phyloP scores from a whole-genome alignment of 768 basidiomycete species.

The Auriscalpium orientale region DNA sequence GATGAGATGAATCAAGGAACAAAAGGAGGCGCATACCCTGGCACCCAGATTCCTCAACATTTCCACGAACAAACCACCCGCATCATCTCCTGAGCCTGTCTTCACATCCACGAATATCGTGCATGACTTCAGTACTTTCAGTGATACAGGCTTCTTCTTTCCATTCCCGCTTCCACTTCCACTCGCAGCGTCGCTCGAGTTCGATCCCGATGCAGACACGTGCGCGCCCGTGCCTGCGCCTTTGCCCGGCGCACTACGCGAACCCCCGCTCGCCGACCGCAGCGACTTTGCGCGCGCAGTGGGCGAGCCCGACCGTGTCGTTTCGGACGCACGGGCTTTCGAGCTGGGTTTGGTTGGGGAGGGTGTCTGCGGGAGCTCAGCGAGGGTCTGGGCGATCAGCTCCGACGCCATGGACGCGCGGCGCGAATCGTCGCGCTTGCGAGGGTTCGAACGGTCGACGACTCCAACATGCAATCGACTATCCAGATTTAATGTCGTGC shows the following conservation, averaged over 20 bases:
- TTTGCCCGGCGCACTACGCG: constrained; percentile 25
- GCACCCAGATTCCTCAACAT: constrained; percentile 79
- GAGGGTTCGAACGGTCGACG: constrained; percentile 11
- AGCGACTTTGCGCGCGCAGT: constrained; percentile 3
- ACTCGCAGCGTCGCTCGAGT: constrained; percentile 17
- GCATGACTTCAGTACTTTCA: constrained; percentile 64
- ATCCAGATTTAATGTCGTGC: not conserved
- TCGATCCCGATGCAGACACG: constrained; percentile 17
- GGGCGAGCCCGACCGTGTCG: constrained; percentile 11
- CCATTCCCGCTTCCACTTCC: constrained; percentile 5
- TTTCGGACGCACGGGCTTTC: constrained; percentile 13
- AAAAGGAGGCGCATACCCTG: constrained; percentile 37
- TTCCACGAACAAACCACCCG: constrained; percentile 72
- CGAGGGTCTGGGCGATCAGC: constrained; percentile 55
- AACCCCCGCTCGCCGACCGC: constrained; percentile 11
- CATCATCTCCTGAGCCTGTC: constrained; percentile 70
- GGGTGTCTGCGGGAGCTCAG: constrained; percentile 36
- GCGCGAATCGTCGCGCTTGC: constrained; percentile 36
- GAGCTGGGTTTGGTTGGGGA: constrained; percentile 3
- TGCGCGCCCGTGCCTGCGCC: constrained; percentile 17
- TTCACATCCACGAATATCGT: constrained; percentile 80
- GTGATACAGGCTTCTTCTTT: constrained; percentile 12
- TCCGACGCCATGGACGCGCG: constrained; percentile 54
- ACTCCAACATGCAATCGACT: not conserved
- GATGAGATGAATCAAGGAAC: not conserved